Percentiles rank a stretch among this genome's conserved stretches.
These are phyloP conservation scores for Crithidia thermophila DNA, from an alignment of 208 protist species.

Conservation along the genomic window DNA sequence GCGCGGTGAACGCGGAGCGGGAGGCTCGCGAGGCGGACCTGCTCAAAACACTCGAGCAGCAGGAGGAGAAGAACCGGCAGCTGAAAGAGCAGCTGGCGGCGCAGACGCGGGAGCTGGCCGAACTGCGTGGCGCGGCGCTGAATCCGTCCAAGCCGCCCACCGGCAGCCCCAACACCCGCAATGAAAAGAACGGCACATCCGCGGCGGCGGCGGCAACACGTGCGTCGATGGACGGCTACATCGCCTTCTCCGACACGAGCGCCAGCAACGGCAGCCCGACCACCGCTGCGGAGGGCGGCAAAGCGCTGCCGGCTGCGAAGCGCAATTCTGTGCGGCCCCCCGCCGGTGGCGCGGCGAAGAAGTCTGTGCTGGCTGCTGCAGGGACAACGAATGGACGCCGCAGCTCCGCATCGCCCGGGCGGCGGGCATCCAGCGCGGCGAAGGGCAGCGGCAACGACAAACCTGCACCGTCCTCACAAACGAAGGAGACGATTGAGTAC, in stretches of 20 bases:
- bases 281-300: background rate
- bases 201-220: background rate
- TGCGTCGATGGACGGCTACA: constrained; percentile 10
- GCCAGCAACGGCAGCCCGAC: background rate
- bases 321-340: constrained; percentile 11
- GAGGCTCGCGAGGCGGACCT: constrained; percentile 48
- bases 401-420: constrained; percentile 2
- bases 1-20: constrained; percentile 11
- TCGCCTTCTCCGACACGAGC: constrained; percentile 3
- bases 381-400: constrained; percentile 2
- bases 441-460: constrained; percentile 4
- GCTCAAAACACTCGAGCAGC: constrained; percentile 45
- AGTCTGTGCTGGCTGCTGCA: background rate
- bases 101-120: constrained; percentile 55
- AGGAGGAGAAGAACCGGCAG: constrained; percentile 58
- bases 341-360: background rate
- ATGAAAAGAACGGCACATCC: no score
- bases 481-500: constrained; percentile 52
- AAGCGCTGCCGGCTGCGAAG: constrained; percentile 7
- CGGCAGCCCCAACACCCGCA: background rate
- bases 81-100: constrained; percentile 52
- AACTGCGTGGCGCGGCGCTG: constrained; percentile 20
- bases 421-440: background rate
- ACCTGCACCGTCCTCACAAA: constrained; percentile 5
- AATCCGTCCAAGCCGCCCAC: background rate